Conservation (phyloP, 495 filamentous ascomycete genomes). For the Daldinia concentrica region DNA sequence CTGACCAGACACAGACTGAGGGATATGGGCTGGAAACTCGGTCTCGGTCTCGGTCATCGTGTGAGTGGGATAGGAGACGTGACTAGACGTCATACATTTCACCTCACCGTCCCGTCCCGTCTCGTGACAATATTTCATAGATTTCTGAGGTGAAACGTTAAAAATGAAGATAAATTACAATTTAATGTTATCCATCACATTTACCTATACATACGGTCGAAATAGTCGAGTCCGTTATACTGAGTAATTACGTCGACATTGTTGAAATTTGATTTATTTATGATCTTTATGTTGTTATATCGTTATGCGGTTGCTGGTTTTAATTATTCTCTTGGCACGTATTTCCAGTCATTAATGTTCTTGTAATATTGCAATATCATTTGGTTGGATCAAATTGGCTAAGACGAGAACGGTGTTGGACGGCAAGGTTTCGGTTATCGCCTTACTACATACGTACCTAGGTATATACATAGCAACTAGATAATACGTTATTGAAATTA, state of each 20-base stretch:
- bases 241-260: not conserved
- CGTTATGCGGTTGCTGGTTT: not conserved
- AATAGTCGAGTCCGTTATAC: not conserved
- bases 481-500: not conserved
- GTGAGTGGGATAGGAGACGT: slow-evolving; percentile 2
- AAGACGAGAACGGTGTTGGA: slow-evolving; percentile 11
- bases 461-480: no score
- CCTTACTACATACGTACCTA: no score
- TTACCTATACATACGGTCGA: not conserved
- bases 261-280: not conserved
- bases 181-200: not conserved
- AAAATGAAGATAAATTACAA: not conserved
- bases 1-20: slow-evolving; percentile 4
- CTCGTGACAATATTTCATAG: slow-evolving; percentile 1
- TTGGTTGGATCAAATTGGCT: not conserved
- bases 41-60: slow-evolving; percentile 18
- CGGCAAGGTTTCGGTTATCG: not conserved
- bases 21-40: not conserved
- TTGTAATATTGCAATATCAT: not conserved
- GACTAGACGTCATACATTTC: slow-evolving; percentile 22
- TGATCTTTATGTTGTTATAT: not conserved
- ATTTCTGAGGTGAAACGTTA: not conserved
- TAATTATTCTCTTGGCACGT: slow-evolving; percentile 41
- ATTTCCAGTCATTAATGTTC: slow-evolving; percentile 17
- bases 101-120: not conserved